phyloP scores from a whole-genome alignment of 371 early-diverging fungal species.

The Dichotomocladium elegans region DNA sequence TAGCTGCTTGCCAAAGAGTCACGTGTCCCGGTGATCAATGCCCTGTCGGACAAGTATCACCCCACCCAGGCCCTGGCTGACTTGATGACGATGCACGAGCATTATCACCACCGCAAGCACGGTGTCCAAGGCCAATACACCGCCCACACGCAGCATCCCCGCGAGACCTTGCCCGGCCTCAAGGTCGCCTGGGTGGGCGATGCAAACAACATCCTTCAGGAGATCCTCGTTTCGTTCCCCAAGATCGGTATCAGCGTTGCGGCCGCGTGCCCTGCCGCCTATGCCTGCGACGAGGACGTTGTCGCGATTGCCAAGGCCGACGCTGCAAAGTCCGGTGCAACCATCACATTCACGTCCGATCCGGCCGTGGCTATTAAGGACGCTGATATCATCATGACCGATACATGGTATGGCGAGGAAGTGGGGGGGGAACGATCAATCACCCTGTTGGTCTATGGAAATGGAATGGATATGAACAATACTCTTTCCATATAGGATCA shows the following conservation, averaged over 20 bases:
- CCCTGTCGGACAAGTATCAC: slow-evolving; percentile 88
- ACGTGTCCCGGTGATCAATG: slow-evolving; percentile 91
- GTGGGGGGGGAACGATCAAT: not conserved
- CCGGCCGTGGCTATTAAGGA: slow-evolving; percentile 78
- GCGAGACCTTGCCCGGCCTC: slow-evolving; percentile 59
- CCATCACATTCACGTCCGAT: slow-evolving; percentile 58
- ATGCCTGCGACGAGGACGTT: slow-evolving; percentile 70
- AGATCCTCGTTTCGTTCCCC: slow-evolving; percentile 83
- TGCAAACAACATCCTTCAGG: slow-evolving; percentile 92
- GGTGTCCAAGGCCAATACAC: slow-evolving; percentile 33
- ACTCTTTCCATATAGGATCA: slow-evolving; percentile 72
- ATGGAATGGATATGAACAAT: too few species aligned
- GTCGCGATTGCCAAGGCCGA: slow-evolving; percentile 56
- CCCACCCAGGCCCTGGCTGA: slow-evolving; percentile 97
- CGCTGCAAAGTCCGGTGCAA: slow-evolving; percentile 41
- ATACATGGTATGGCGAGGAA: slow-evolving; percentile 73
- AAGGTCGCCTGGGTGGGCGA: slow-evolving; percentile 96
- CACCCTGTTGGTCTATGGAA: not conserved
- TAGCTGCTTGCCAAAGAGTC: slow-evolving; percentile 82
- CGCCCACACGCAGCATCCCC: slow-evolving; percentile 43
- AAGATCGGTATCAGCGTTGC: slow-evolving; percentile 81
- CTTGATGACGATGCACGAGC: slow-evolving; percentile 89
- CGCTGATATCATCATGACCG: slow-evolving; percentile 90
- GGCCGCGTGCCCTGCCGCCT: slow-evolving; percentile 84
- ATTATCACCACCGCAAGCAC: slow-evolving; percentile 26